Base-by-base conservation (phyloP, 2,329 filamentous ascomycete genomes). In the Dothidotthia symphoricarpi region DNA sequence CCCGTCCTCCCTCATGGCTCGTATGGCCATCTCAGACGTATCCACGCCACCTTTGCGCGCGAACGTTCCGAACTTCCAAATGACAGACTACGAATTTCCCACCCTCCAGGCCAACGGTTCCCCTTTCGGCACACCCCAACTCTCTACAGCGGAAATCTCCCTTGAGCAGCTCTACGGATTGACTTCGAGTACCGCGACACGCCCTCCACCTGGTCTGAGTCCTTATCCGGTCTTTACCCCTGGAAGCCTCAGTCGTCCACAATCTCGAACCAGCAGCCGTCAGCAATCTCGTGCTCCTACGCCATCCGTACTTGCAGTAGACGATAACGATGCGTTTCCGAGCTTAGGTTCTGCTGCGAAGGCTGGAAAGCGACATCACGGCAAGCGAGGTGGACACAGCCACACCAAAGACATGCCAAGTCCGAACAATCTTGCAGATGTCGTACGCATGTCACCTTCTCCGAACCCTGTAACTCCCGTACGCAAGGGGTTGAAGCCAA, bases 281-380 rank as follows among this genome's bases (percentile, higher is more conserved):
- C 86, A 89, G 57, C 85, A 86, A 40, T 76, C 81, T 32, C 76
- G 80, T 29, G 76, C 81, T 22, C 63, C 75, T 11, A 80, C 81
- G 17, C 80, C 82, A 22, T 75, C 81, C 16, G 85, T 86, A 11
- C 85, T 86, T 19, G 82, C 87, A 14, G 83, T 95, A 16, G 90
- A 97, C 61, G 93, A 98, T 58, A 91, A 88, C 14, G 93, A 98
- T 59, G 93, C 91, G 0, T 98, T 98, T 57, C 93, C 93, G 6
- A 87, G 86, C 7, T 77, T 98, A 3, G 88, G 88, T 5, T 87
- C 88, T 24, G 85, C 80, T 14, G 72, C 77, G 16, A 93, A 93
- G 64, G 81, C 81, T 35, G 83, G 80, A 37, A 96, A 96, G 70
- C 95, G 95, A 60, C 88, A 95, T 61, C 88, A 95, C 62, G 90